Base-by-base conservation (phyloP, 345 rosid species). In the Pugionium dolabratum region DNA sequence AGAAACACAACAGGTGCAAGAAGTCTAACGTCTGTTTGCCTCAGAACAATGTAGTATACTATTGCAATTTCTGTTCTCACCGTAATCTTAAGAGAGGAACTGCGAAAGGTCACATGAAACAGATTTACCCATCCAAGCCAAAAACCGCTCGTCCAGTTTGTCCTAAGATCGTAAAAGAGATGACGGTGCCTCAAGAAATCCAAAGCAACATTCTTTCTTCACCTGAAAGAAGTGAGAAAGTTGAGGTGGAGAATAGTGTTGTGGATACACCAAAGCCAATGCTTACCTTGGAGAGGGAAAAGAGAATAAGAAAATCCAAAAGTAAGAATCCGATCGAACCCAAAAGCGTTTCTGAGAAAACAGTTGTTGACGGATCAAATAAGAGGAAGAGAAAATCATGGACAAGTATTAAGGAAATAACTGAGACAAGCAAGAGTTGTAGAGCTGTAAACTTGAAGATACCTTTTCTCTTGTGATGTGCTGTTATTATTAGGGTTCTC, bases 61-160 rank as follows among this genome's bases (percentile, higher is more conserved):
- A 67, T 6, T 92, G 96, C 80, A 78, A 71, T 63, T 82, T 82
- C 63, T 87, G 98, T 71, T 87, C 76, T 58, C 69, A 83, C 81
- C 71, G 71, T 5, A 72, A 72, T 39, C 43, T 66, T 0, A 72
- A 65, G 62, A 59, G 71, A 65, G 76, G 76, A 29, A 66, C 76
- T 30, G 0, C 25, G 0, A 72, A 59, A 58, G 76, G 61, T 58
- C 76, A 72, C 5, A 58, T 58, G 71, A 72, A 72, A 18, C 18
- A 18, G 18, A 18, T 18, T 18, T 18, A 18, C 18, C 18, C 18
- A 18, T 18, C 18, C 18, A 52, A 58, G 30, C 66, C 66, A 2
- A 72, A 59, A 43, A 0, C 61, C 2, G 18, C 18, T 18, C 18
- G 18, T 18, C 18, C 18, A 18, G 18, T 18, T 18, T 18, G 18